phyloP scores from a whole-genome alignment of 179 eudicot genomes.

The Heliamphora pulchella region DNA sequence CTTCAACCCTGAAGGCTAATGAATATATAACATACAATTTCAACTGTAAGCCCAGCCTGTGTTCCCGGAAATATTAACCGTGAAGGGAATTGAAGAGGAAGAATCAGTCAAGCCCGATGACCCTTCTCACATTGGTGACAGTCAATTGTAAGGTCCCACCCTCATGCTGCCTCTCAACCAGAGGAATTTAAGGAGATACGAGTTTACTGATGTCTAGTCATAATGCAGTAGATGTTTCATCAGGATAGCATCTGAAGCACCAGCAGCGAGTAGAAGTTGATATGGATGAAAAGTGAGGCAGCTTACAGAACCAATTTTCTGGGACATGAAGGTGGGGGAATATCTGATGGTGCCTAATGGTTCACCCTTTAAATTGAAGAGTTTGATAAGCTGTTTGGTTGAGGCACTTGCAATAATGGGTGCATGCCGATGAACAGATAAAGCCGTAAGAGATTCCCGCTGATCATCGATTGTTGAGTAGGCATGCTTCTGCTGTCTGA shows the following conservation, averaged over 20 bases:
- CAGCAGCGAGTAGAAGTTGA: conserved; percentile 80
- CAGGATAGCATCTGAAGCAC: conserved; percentile 86
- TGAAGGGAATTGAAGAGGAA: background rate
- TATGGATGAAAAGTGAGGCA: conserved; percentile 81
- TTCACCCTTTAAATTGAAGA: conserved; percentile 64
- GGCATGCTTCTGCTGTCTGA: conserved; percentile 49
- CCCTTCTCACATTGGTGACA: background rate
- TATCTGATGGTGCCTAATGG: conserved; percentile 60
- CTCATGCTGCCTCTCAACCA: background rate
- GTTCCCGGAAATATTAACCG: background rate
- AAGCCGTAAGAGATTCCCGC: conserved; percentile 80
- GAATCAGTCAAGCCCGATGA: background rate
- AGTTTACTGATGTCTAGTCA: conserved; percentile 45
- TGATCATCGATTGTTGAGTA: conserved; percentile 76
- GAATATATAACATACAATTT: conserved; percentile 21
- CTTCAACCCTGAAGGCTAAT: conserved; percentile 40
- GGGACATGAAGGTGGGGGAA: conserved; percentile 68
- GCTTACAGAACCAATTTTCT: conserved; percentile 79
- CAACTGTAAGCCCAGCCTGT: background rate
- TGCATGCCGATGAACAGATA: conserved; percentile 87
- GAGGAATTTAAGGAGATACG: conserved; percentile 28
- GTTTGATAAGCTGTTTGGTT: conserved; percentile 72
- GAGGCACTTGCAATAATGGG: conserved; percentile 94
- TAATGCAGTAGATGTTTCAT: conserved; percentile 56
- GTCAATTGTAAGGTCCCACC: background rate